These are phyloP conservation scores for Cyclostephanos invisitatus DNA, from an alignment of 108 stramenopile species.

Conservation along the genomic window DNA sequence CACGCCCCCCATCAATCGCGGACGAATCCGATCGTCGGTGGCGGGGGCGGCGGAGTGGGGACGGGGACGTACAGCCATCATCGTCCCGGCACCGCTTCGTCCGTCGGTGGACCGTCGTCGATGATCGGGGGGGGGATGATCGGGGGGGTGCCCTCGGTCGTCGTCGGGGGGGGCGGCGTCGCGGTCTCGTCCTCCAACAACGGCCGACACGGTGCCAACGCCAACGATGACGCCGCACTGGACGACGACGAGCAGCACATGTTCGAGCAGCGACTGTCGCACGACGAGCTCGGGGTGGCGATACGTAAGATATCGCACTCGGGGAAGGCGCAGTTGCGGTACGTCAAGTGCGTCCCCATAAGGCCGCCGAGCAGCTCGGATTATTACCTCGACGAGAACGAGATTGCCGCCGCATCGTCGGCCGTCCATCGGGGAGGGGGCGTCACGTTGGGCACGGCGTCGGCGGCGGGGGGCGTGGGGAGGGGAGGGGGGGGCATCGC, in stretches of 20 bases:
- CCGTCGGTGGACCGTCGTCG: too few species aligned
- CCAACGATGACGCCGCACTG: conserved; percentile 1
- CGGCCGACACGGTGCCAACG: background rate
- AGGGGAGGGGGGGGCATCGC: too few species aligned
- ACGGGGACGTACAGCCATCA: too few species aligned
- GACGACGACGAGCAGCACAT: conserved; percentile 79
- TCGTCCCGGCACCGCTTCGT: too few species aligned
- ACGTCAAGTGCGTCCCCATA: conserved; percentile 72
- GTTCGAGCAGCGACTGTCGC: conserved; percentile 80
- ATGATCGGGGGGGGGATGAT: too few species aligned
- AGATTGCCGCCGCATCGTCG: background rate
- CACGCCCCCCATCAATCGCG: too few species aligned
- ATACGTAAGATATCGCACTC: conserved; percentile 87
- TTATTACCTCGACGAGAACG: conserved; percentile 22
- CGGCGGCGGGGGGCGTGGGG: background rate
- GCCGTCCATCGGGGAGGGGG: too few species aligned
- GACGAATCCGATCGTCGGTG: too few species aligned
- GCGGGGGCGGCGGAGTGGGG: too few species aligned
- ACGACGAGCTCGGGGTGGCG: conserved; percentile 78
- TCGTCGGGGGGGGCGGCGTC: background rate
- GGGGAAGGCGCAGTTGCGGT: conserved; percentile 79
- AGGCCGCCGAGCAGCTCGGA: conserved; percentile 43
- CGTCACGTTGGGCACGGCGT: background rate
- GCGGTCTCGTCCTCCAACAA: background rate
- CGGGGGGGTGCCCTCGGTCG: too few species aligned